Evolutionary conservation across 2,329 filamentous ascomycete species (phyloP).

Genomic region (Colletotrichum graminicola): DNA sequence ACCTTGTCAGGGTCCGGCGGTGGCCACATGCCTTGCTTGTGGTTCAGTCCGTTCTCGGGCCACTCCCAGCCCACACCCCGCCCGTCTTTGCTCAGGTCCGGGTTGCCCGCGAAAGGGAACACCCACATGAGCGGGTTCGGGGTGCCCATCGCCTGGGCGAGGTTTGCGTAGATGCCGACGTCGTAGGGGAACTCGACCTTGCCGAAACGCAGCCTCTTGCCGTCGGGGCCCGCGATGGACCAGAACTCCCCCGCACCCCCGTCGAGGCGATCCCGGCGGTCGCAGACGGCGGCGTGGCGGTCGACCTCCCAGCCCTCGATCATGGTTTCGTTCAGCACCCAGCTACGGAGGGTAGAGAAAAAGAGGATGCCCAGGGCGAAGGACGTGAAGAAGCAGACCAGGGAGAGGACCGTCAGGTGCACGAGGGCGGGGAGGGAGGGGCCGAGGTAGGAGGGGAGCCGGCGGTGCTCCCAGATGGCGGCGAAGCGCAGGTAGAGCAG

Average conservation of each 20-base stretch:
- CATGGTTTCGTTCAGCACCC: slow-evolving; percentile 79
- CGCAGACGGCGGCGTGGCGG: slow-evolving; percentile 69
- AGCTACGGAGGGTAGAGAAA: slow-evolving; percentile 69
- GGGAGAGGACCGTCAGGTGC: slow-evolving; percentile 70
- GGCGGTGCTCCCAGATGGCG: slow-evolving; percentile 73
- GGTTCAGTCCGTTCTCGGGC: slow-evolving; percentile 83
- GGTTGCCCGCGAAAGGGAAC: slow-evolving; percentile 72
- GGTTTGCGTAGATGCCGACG: slow-evolving; percentile 79
- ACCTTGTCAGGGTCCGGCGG: slow-evolving; percentile 73
- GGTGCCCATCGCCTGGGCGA: slow-evolving; percentile 81
- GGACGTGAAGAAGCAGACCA: slow-evolving; percentile 70
- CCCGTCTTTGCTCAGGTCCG: slow-evolving; percentile 55
- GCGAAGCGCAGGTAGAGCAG: slow-evolving; percentile 71
- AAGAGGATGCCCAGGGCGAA: slow-evolving; percentile 76
- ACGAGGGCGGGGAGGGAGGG: slow-evolving; percentile 71
- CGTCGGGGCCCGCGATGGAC: slow-evolving; percentile 53
- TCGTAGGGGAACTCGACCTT: slow-evolving; percentile 87
- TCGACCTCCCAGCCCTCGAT: slow-evolving; percentile 85
- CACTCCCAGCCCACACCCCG: slow-evolving; percentile 69
- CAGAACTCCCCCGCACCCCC: slow-evolving; percentile 55
- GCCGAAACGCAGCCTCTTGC: slow-evolving; percentile 62
- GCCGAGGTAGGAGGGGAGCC: slow-evolving; percentile 80
- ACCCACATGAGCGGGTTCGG: slow-evolving; percentile 76
- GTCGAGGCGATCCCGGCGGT: slow-evolving; percentile 57
- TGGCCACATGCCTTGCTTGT: slow-evolving; percentile 70